A percentile compares a stretch with the other conserved stretches of the same genome.
Evolutionary conservation across 75 land plant species (phyloP).

Genomic region (Pseudotsuga menziesii): DNA sequence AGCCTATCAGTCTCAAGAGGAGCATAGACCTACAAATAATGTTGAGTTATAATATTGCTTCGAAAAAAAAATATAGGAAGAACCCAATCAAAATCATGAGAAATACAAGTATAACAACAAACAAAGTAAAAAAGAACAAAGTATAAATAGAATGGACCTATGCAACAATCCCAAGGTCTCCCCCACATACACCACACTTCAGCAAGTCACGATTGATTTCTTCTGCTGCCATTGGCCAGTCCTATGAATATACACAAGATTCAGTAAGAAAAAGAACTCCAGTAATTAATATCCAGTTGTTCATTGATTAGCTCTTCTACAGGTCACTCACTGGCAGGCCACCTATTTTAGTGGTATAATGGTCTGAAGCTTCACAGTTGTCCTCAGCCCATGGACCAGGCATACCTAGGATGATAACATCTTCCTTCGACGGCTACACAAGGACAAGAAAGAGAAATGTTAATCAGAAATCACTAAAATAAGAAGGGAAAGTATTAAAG

Average conservation of each 20-base stretch:
- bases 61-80: neutral
- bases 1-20: constrained; percentile 40
- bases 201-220: constrained; percentile 39
- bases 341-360: constrained; percentile 84
- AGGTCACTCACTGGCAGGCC: constrained; percentile 64
- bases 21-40: constrained; percentile 58
- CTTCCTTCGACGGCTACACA: neutral
- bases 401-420: constrained; percentile 57
- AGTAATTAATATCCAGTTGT: neutral
- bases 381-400: constrained; percentile 92
- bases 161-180: constrained; percentile 67
- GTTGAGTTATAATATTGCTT: neutral
- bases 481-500: neutral
- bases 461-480: neutral
- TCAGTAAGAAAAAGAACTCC: too few relatives aligned
- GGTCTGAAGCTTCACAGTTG: constrained; percentile 64
- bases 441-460: neutral
- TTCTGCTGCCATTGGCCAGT: constrained; percentile 55
- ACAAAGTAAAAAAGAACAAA: neutral
- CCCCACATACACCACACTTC: constrained; percentile 56
- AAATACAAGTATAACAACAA: constrained; percentile 7
- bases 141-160: constrained; percentile 50
- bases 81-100: neutral
- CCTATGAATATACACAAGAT: constrained; percentile 31
- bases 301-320: neutral